Conservation (phyloP, 140 eudicot genomes). For the Oenanthe javanica region DNA sequence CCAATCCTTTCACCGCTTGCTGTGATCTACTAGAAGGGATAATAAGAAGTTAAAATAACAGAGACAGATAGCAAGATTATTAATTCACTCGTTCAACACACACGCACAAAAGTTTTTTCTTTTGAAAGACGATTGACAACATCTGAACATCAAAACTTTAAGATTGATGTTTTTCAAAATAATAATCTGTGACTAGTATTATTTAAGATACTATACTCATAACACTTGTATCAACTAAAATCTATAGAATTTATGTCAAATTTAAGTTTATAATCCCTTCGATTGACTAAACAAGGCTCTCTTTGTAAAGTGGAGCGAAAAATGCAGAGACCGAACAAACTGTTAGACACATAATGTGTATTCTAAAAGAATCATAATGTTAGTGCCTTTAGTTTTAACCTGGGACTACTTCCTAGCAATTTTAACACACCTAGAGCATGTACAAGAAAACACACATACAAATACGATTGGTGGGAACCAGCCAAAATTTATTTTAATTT, state of each 20-base stretch:
- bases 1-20: slow-evolving; percentile 64
- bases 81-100: neutral
- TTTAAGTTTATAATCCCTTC: neutral
- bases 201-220: neutral
- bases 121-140: neutral
- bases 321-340: neutral
- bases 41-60: slow-evolving; percentile 1
- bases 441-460: neutral
- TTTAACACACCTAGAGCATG: neutral
- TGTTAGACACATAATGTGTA: neutral
- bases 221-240: neutral
- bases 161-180: neutral
- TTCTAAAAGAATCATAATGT: neutral
- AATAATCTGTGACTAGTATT: neutral
- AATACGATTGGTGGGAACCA: neutral
- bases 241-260: neutral
- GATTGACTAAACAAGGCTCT: neutral
- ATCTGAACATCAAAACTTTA: neutral
- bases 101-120: neutral
- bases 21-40: slow-evolving; percentile 42
- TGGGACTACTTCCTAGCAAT: neutral
- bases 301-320: neutral
- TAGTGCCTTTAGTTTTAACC: neutral
- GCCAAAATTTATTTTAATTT: too few relatives aligned
- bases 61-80: neutral